Base-by-base conservation (phyloP, 2,329 filamentous ascomycete species). In the Thelonectria rubi region DNA sequence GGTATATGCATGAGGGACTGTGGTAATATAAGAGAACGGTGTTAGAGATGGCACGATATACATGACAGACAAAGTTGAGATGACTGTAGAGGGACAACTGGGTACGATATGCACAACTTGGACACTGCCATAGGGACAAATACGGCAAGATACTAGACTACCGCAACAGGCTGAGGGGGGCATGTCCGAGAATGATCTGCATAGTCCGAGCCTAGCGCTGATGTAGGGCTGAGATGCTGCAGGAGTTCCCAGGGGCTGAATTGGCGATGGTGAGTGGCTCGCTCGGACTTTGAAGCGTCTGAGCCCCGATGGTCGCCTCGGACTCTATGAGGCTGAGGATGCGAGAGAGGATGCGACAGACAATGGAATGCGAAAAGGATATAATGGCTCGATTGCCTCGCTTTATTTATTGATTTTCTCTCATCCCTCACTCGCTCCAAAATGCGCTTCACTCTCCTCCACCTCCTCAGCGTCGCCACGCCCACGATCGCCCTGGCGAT, bases 401-500 rank as follows among this genome's bases (percentile, higher is more conserved):
- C 17, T 37, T 58, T 40, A 3, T 5, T 18, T 12, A n/a, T 30
- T 14, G 30, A 20, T 21, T 42, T 34, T 26, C 1, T 17, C 45
- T 50, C 26, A 21, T 30, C 17, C 26, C 51, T 11, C 14, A 12
- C 11, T 20, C 14, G 3, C 48, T 34, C 7, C 55, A 69, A 17
- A 1, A 69, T 70, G 64, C 53, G 51, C 55, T 59, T 62, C 39
- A 62, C 50, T 18, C 56, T 61, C 3, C 24, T 70, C 9, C 57
- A 62, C 12, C 66, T 70, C 3, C 46, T 70, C 42, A 48, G 26
- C n/a, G 26, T 57, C 1, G 53, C 55, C 21, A 55, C 59, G 3
- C 21, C 61, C 8, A 11, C 60, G 0, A 42, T 56, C 2, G 40
- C 55, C 20, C 24, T 40, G 0, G 64, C 34, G 1, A 51, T 67